A percentile compares a stretch with the other conserved stretches of the same genome.
phyloP scores from a whole-genome alignment of 495 filamentous ascomycete species.

The Astrothelium subdiscretum region DNA sequence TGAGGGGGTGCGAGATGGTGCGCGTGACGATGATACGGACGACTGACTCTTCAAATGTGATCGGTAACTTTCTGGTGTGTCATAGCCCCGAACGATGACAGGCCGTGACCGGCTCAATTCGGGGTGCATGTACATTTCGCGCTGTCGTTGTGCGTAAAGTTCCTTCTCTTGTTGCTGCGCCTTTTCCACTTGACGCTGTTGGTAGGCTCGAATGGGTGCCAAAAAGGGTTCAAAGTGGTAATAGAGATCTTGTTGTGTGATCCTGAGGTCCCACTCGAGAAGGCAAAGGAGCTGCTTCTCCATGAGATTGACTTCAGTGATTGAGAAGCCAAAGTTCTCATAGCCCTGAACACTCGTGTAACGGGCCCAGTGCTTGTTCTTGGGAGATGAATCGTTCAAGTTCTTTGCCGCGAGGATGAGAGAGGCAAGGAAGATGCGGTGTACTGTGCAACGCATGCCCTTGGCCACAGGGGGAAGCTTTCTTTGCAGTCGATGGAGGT shows the following conservation, averaged over 20 bases:
- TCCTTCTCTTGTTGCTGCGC: slow-evolving; percentile 34
- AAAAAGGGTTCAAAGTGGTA: slow-evolving; percentile 81
- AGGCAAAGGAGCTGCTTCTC: slow-evolving; percentile 94
- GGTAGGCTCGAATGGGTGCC: slow-evolving; percentile 55
- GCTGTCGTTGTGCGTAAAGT: slow-evolving; percentile 26
- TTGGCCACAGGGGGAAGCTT: slow-evolving; percentile 89
- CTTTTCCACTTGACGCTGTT: slow-evolving; percentile 28
- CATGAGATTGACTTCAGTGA: slow-evolving; percentile 96
- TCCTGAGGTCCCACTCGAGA: slow-evolving; percentile 82
- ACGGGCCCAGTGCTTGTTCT: slow-evolving; percentile 99
- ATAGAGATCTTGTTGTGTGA: slow-evolving; percentile 75
- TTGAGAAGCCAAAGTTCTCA: slow-evolving; percentile 78
- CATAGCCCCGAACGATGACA: slow-evolving; percentile 5
- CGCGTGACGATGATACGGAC: slow-evolving; percentile 20
- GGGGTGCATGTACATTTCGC: slow-evolving; percentile 17
- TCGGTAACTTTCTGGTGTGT: slow-evolving; percentile 8
- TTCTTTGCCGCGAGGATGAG: slow-evolving; percentile 73
- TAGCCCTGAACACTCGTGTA: slow-evolving; percentile 70
- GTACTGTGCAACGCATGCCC: slow-evolving; percentile 92
- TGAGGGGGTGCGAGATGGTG: slow-evolving; percentile 28
- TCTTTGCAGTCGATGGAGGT: slow-evolving; percentile 70
- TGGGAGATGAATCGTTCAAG: slow-evolving; percentile 82
- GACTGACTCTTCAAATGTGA: slow-evolving; percentile 14
- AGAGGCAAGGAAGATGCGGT: slow-evolving; percentile 74
- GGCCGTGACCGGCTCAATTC: slow-evolving; percentile 12